Conservation (phyloP, 768 basidiomycete genomes). For the Dendrothele bispora region DNA sequence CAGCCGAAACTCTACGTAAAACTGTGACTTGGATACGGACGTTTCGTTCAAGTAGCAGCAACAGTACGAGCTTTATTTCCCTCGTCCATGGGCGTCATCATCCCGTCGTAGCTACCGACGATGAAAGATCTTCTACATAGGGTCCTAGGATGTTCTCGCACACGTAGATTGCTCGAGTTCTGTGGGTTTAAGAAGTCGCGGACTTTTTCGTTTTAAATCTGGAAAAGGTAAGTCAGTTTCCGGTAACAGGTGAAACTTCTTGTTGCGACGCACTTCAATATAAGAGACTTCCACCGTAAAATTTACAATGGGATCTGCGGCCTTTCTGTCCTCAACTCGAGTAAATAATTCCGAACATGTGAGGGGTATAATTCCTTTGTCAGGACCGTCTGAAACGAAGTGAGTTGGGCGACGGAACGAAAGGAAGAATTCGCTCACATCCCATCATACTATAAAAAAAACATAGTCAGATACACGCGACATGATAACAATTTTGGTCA, state of each 20-base stretch:
- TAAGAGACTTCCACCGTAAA: conserved; percentile 97
- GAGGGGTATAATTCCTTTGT: conserved; percentile 97
- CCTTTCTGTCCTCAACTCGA: conserved; percentile 67
- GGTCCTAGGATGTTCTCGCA: conserved; percentile 98
- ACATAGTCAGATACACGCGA: conserved; percentile 3
- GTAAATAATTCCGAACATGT: conserved; percentile 91
- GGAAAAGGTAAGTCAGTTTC: not conserved
- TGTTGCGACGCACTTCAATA: conserved; percentile 65
- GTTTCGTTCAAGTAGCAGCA: conserved; percentile 99
- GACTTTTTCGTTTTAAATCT: conserved; percentile 98
- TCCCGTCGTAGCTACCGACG: conserved; percentile 88
- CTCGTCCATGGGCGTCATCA: conserved; percentile 99
- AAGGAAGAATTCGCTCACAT: conserved; percentile 74
- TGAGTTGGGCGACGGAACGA: conserved; percentile 7
- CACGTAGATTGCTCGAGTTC: conserved; percentile 93
- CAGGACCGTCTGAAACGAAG: conserved; percentile 71
- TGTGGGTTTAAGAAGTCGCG: conserved; percentile 95
- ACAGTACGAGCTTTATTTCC: conserved; percentile 98
- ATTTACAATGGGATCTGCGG: conserved; percentile 61
- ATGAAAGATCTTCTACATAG: conserved; percentile 97
- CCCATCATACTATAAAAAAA: conserved; percentile 89
- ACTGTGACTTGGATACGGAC: conserved; percentile 47
- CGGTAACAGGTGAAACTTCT: not conserved
- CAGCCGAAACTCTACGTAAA: not conserved
- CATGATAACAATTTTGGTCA: conserved; percentile 12